Base-by-base conservation (phyloP, 306 rosid genomes). In the Prunus mira region DNA sequence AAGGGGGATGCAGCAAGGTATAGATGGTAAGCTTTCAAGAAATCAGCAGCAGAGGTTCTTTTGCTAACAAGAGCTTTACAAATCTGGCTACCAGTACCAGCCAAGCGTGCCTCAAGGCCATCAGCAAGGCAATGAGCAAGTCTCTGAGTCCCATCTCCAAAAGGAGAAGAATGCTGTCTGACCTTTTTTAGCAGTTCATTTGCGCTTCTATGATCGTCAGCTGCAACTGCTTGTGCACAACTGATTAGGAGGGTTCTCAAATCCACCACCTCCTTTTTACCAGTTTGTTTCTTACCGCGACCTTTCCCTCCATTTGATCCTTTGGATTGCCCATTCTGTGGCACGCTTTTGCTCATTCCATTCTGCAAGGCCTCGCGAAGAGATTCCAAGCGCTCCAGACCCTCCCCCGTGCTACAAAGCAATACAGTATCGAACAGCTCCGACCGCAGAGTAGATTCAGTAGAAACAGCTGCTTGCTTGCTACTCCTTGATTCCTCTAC, bases 21-120 rank as follows among this genome's bases (percentile, higher is more conserved):
- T 8, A 95, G 83, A 80, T 91, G 86, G 81, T 87, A 88, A 52
- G 99, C 99, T 85, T 91, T 95, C 74, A 95, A 82, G 55, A 76
- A 1, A 80, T 95, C 92, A 49, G 90, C 87, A 61, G 97, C 92
- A 50, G 90, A 85, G 49, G 89, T 87, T 83, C 88, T 92, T 71
- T 86, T 92, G 78, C 78, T 88, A 38, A 91, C 47, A 61, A 96
- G 83, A 67, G 98, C 93, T 87, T 87, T 92, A 84, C 91, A 96
- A 64, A 96, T 96, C 83, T 96, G 93, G 88, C 96, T 92, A 76
- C 99, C 97, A 12, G 96, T 96, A 67, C 99, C 97, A 51, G 98
- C 96, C 93, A 92, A 83, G 71, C 99, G 97, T 18, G 99, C 97
- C 83, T 92, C 96, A 3, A 95, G 97, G 61, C 99, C 97, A 84